Evolutionary conservation across 2,329 filamentous ascomycete genomes (phyloP).

Genomic region (Sporothrix mexicana): DNA sequence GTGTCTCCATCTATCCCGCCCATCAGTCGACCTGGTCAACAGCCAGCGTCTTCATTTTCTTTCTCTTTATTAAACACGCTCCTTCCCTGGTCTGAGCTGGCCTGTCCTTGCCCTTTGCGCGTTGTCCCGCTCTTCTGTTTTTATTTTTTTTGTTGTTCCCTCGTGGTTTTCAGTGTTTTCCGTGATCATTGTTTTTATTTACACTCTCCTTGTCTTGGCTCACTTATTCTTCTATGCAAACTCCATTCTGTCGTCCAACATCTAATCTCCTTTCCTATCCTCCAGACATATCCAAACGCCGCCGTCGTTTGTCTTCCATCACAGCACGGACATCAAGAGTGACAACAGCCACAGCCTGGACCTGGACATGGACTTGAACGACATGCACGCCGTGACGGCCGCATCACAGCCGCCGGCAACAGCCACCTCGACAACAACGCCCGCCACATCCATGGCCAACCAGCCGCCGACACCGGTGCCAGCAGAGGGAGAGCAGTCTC

Average conservation of each 20-base stretch:
- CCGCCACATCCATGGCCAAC: conserved; percentile 47
- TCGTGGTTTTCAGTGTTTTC: background rate
- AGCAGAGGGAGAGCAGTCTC: background rate
- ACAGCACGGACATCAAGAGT: conserved; percentile 44
- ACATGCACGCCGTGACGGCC: conserved; percentile 8
- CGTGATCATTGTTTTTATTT: background rate
- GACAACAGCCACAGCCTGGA: conserved; percentile 34
- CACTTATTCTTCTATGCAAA: conserved; percentile 16
- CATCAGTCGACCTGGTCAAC: conserved; percentile 19
- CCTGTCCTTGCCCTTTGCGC: background rate
- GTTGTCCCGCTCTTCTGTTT: background rate
- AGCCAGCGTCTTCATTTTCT: background rate
- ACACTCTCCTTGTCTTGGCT: conserved; percentile 11
- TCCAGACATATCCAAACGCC: conserved; percentile 39
- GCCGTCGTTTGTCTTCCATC: conserved; percentile 57
- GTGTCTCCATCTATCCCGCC: background rate
- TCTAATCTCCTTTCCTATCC: background rate
- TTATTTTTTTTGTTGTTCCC: background rate
- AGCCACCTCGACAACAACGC: conserved; percentile 7
- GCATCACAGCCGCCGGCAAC: background rate
- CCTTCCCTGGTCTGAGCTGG: background rate
- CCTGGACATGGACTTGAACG: conserved; percentile 40
- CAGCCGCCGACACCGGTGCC: conserved; percentile 40
- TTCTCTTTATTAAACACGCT: conserved; percentile 21
- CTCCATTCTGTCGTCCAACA: background rate